phyloP scores from a whole-genome alignment of 805 yeast genomes.

The Blastobotrys chiropterorum region DNA sequence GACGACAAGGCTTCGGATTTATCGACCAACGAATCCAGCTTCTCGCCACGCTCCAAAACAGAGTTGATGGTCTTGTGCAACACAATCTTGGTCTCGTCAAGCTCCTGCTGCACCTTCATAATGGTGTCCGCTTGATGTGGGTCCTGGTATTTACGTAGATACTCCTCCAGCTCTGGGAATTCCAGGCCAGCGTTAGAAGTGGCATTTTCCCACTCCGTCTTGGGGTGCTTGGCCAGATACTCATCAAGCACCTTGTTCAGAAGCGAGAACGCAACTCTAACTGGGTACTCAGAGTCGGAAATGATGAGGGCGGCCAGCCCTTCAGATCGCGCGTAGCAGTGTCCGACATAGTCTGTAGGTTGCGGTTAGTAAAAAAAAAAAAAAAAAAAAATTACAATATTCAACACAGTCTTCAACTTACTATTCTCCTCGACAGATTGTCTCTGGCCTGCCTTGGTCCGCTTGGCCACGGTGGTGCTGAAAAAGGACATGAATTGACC shows the following conservation, averaged over 20 bases:
- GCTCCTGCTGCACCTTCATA: slow-evolving; percentile 94
- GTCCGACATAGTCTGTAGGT: slow-evolving; percentile 79
- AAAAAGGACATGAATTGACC: slow-evolving; percentile 94
- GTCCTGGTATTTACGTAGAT: slow-evolving; percentile 83
- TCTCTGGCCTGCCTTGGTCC: slow-evolving; percentile 86
- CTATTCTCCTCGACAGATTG: slow-evolving; percentile 88
- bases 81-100: slow-evolving; percentile 95
- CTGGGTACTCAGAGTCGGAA: slow-evolving; percentile 93
- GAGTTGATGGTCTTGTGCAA: slow-evolving; percentile 92
- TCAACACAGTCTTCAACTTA: background rate
- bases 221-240: slow-evolving; percentile 76
- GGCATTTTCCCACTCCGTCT: slow-evolving; percentile 52
- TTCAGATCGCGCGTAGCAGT: slow-evolving; percentile 82
- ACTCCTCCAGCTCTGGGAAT: slow-evolving; percentile 57
- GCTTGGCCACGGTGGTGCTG: slow-evolving; percentile 79
- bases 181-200: slow-evolving; percentile 39
- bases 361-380: no score
- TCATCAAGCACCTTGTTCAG: slow-evolving; percentile 89
- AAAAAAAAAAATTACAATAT: background rate
- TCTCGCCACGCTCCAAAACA: slow-evolving; percentile 94
- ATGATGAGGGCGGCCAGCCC: slow-evolving; percentile 89
- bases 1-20: slow-evolving; percentile 89
- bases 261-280: slow-evolving; percentile 90
- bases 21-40: slow-evolving; percentile 87
- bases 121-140: slow-evolving; percentile 96